phyloP scores from a whole-genome alignment of 768 basidiomycete species.

The Phaffia australis region DNA sequence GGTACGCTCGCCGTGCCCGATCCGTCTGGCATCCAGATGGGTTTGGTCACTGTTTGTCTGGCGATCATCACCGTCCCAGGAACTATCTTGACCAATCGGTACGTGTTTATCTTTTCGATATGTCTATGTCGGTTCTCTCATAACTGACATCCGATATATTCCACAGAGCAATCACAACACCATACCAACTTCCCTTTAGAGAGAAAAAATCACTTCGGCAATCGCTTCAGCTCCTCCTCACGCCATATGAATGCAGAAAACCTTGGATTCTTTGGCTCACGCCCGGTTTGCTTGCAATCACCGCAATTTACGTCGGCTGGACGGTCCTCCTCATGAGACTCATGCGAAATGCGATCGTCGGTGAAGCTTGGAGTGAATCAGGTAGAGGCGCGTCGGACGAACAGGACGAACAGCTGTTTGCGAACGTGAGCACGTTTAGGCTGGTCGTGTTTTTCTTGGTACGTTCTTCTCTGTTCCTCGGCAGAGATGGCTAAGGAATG shows the following conservation, averaged over 20 bases:
- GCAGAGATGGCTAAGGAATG: not conserved
- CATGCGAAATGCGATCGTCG: constrained; percentile 49
- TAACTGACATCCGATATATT: constrained; percentile 18
- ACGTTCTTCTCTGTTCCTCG: constrained; percentile 27
- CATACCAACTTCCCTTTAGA: constrained; percentile 56
- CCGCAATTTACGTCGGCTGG: constrained; percentile 44
- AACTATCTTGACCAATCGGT: constrained; percentile 68
- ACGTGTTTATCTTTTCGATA: constrained; percentile 29
- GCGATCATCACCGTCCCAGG: constrained; percentile 60
- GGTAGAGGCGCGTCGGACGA: constrained; percentile 38
- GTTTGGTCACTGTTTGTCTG: constrained; percentile 54
- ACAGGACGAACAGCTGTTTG: constrained; percentile 34
- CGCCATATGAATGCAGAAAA: constrained; percentile 63
- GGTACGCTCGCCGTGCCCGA: constrained; percentile 57
- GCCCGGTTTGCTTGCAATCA: constrained; percentile 50
- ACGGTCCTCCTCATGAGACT: constrained; percentile 43
- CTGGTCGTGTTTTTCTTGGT: constrained; percentile 51
- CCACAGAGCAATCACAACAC: constrained; percentile 67
- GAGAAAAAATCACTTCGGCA: constrained; percentile 42
- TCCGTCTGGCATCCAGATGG: constrained; percentile 50
- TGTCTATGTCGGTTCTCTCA: not conserved
- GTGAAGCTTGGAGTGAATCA: constrained; percentile 37
- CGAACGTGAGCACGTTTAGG: constrained; percentile 42
- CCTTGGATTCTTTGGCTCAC: constrained; percentile 75
- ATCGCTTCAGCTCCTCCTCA: constrained; percentile 60